Evolutionary conservation across 2,329 filamentous ascomycete species (phyloP).

Genomic region (Xylaria sp.): DNA sequence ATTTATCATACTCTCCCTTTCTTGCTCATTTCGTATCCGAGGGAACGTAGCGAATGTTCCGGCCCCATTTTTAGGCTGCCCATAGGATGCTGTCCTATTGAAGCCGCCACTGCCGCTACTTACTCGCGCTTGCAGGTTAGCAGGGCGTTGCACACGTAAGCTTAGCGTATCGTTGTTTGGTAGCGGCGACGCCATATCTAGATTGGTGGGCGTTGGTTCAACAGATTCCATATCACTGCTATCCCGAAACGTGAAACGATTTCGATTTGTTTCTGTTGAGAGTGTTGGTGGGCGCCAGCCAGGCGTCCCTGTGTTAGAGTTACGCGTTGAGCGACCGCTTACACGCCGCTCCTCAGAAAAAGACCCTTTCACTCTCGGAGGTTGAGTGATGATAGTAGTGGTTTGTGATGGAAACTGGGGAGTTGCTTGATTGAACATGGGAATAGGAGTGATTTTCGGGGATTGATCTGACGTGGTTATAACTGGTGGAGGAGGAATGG

Average conservation of each 20-base stretch:
- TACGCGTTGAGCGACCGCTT: slow-evolving; percentile 31
- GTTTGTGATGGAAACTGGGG: neutral
- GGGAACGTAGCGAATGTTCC: slow-evolving; percentile 47
- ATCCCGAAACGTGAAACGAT: slow-evolving; percentile 46
- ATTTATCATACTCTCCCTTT: slow-evolving; percentile 34
- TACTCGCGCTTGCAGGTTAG: slow-evolving; percentile 4
- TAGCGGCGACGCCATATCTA: slow-evolving; percentile 28
- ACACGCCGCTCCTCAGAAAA: slow-evolving; percentile 24
- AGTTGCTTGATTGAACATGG: slow-evolving; percentile 12
- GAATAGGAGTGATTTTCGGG: slow-evolving; percentile 2
- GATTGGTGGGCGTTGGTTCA: slow-evolving; percentile 35
- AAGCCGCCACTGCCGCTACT: slow-evolving; percentile 4
- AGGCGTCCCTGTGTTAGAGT: slow-evolving; percentile 24
- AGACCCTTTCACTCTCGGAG: slow-evolving; percentile 21
- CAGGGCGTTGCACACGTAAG: slow-evolving; percentile 25
- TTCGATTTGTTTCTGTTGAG: slow-evolving; percentile 35
- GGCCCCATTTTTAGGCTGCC: slow-evolving; percentile 41
- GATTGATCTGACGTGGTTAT: slow-evolving; percentile 19
- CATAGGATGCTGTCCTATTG: neutral
- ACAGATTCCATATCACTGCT: slow-evolving; percentile 46
- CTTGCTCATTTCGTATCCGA: slow-evolving; percentile 37
- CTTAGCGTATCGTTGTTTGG: slow-evolving; percentile 41
- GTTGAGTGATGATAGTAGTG: slow-evolving; percentile 13
- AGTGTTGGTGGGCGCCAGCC: slow-evolving; percentile 15
- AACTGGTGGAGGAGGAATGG: slow-evolving; percentile 15